These are phyloP conservation scores for Begonia fuchsioides DNA, from an alignment of 306 rosid species.

Conservation along the genomic window DNA sequence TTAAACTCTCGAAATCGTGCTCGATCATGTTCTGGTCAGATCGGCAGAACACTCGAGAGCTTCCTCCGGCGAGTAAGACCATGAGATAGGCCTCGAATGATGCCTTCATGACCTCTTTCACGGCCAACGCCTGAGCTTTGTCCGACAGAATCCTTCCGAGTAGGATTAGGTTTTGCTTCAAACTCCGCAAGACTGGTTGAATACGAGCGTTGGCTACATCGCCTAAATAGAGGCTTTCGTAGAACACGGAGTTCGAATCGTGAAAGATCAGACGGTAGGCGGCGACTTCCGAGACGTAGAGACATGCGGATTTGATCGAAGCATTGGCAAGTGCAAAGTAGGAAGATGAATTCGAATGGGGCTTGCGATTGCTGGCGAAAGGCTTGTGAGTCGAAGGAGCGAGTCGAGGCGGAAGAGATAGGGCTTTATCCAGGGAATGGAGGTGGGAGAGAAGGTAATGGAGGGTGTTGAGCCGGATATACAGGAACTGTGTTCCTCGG, in stretches of 20 bases:
- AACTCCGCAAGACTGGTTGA: constrained; percentile 51
- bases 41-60: constrained; percentile 40
- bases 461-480: constrained; percentile 79
- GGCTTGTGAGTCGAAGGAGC: constrained; percentile 25
- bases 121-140: constrained; percentile 64
- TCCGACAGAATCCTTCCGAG: constrained; percentile 46
- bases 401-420: constrained; percentile 24
- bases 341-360: constrained; percentile 16
- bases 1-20: constrained; percentile 71
- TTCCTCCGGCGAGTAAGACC: constrained; percentile 89
- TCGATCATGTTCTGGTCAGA: constrained; percentile 45
- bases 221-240: constrained; percentile 44
- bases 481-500: constrained; percentile 87
- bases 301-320: constrained; percentile 43
- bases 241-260: constrained; percentile 64
- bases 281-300: constrained; percentile 77
- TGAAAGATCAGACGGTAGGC: constrained; percentile 79
- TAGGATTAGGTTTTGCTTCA: constrained; percentile 67
- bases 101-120: constrained; percentile 78
- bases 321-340: constrained; percentile 40
- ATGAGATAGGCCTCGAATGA: constrained; percentile 68
- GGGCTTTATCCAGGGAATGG: constrained; percentile 41
- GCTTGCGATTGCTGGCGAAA: constrained; percentile 16
- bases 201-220: constrained; percentile 60
- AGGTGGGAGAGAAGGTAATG: constrained; percentile 46